phyloP scores from a whole-genome alignment of 1,284 basidiomycete genomes.

The Taiwanofungus camphoratus region DNA sequence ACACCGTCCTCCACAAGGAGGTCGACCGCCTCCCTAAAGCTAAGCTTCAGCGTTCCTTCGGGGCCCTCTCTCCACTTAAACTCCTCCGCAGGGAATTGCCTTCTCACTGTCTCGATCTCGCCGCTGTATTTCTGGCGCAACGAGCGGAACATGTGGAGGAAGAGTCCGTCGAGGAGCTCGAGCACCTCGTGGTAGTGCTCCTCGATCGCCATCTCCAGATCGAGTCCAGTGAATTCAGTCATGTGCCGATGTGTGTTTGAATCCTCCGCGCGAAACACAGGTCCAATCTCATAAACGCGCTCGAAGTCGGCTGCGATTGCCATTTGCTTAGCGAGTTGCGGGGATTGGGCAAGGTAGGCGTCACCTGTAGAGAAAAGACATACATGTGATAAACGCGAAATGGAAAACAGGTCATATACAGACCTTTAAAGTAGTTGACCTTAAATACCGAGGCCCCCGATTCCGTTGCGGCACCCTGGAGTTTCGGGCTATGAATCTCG shows the following conservation, averaged over 20 bases:
- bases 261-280: slow-evolving; percentile 97
- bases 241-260: slow-evolving; percentile 97
- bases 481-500: slow-evolving; percentile 97
- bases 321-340: slow-evolving; percentile 99
- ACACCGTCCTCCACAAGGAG: slow-evolving; percentile 84
- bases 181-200: slow-evolving; percentile 98
- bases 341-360: slow-evolving; percentile 94
- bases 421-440: slow-evolving; percentile 96
- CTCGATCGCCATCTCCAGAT: slow-evolving; percentile 98
- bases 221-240: slow-evolving; percentile 98
- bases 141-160: slow-evolving; percentile 80
- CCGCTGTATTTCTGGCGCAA: slow-evolving; percentile 73
- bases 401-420: slow-evolving; percentile 9
- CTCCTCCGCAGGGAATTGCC: slow-evolving; percentile 88
- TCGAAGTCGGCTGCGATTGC: slow-evolving; percentile 98
- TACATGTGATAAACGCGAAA: background rate
- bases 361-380: slow-evolving; percentile 52
- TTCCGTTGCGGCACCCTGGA: slow-evolving; percentile 96
- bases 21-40: slow-evolving; percentile 85
- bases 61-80: slow-evolving; percentile 84
- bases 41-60: slow-evolving; percentile 76
- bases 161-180: slow-evolving; percentile 80
- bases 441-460: slow-evolving; percentile 97
- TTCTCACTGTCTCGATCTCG: slow-evolving; percentile 78
- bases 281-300: slow-evolving; percentile 94